Conservation (phyloP, 495 filamentous ascomycete species). For the Tuber calosporum region DNA sequence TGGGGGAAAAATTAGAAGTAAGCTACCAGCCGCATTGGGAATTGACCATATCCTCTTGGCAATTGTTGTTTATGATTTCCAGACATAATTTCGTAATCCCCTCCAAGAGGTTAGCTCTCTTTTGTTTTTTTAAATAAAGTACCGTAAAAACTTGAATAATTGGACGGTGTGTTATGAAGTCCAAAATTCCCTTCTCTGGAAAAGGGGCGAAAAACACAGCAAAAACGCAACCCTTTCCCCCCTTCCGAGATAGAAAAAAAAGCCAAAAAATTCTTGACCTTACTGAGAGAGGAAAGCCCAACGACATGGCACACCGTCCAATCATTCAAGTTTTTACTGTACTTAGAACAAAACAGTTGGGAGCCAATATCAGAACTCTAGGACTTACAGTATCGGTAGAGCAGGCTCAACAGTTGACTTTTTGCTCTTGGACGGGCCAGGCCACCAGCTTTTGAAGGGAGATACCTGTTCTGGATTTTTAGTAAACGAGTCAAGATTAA, state of each 20-base stretch:
- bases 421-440: background rate
- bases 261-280: no score
- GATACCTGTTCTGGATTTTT: background rate
- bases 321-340: no score
- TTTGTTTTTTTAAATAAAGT: background rate
- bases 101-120: background rate
- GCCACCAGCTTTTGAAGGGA: background rate
- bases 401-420: background rate
- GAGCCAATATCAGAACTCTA: background rate
- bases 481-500: background rate
- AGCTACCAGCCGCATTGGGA: background rate
- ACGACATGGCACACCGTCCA: no score
- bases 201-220: no score
- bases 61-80: background rate
- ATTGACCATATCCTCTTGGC: background rate
- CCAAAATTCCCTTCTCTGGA: no score
- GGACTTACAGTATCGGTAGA: background rate
- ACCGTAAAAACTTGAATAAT: no score
- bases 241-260: no score
- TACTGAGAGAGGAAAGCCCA: no score
- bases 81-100: background rate
- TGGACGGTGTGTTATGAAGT: no score
- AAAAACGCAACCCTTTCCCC: no score
- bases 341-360: background rate
- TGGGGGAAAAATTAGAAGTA: background rate